Conservation (phyloP, 805 yeast species). For the Metschnikowia lunata region DNA sequence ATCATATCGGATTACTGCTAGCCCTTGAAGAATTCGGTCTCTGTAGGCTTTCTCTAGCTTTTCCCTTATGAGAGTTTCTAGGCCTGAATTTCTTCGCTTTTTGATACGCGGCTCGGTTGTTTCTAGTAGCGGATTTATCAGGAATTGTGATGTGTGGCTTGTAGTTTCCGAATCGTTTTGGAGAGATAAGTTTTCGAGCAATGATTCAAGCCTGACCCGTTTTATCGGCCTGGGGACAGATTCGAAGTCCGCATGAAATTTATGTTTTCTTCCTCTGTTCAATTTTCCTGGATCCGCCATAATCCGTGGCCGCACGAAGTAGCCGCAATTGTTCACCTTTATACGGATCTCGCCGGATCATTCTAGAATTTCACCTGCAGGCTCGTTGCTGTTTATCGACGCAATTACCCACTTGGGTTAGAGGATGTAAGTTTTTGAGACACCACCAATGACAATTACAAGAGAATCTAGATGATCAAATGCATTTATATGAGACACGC, state of each 20-base stretch:
- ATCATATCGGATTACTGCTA: slow-evolving; percentile 24
- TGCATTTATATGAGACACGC: no score
- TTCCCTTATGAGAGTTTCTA: slow-evolving; percentile 21
- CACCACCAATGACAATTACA: no score
- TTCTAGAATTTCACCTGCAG: slow-evolving; percentile 10
- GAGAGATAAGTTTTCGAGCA: slow-evolving; percentile 24
- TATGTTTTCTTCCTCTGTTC: slow-evolving; percentile 3
- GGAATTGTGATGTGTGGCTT: background rate
- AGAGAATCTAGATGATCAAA: no score
- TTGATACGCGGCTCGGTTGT: slow-evolving; percentile 2
- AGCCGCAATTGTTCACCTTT: background rate
- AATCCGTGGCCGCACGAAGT: no score
- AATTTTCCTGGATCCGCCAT: background rate
- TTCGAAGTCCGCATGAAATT: slow-evolving; percentile 3
- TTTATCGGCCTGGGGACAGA: slow-evolving; percentile 15
- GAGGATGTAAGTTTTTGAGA: no score
- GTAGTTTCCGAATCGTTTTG: slow-evolving; percentile 11
- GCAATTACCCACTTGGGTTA: slow-evolving; percentile 1
- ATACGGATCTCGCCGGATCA: slow-evolving; percentile 1
- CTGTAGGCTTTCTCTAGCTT: slow-evolving; percentile 24
- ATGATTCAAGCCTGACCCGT: slow-evolving; percentile 27
- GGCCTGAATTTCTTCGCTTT: slow-evolving; percentile 1
- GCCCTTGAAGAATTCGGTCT: slow-evolving; percentile 15
- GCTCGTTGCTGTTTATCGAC: slow-evolving; percentile 4
- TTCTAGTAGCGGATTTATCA: slow-evolving; percentile 13